These are phyloP conservation scores for Didymella sp. DNA, from an alignment of 2,329 filamentous ascomycete species.

Conservation along the genomic window DNA sequence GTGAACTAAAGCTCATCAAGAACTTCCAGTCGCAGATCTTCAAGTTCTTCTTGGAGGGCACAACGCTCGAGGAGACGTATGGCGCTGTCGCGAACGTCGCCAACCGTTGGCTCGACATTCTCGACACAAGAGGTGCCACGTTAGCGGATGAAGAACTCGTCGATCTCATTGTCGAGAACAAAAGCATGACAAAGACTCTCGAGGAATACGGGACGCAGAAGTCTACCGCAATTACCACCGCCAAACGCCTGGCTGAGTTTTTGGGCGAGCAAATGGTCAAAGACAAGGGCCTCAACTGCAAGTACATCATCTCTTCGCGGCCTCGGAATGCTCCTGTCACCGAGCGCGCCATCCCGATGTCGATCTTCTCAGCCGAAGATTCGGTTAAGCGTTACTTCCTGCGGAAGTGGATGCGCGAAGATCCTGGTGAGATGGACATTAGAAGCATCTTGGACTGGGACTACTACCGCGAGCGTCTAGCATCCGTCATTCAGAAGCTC, in stretches of 20 bases:
- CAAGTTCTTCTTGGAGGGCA: conserved; percentile 96
- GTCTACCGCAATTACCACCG: conserved; percentile 98
- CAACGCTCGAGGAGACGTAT: conserved; percentile 88
- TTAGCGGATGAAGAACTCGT: conserved; percentile 96
- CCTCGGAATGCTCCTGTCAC: conserved; percentile 92
- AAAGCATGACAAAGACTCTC: conserved; percentile 95
- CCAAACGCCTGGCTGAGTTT: conserved; percentile 92
- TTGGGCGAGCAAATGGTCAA: conserved; percentile 98
- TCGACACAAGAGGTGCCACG: conserved; percentile 86
- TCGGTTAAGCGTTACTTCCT: conserved; percentile 87
- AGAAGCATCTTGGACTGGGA: conserved; percentile 92
- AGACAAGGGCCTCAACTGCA: conserved; percentile 98
- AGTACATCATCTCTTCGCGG: conserved; percentile 93
- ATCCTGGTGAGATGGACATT: conserved; percentile 88
- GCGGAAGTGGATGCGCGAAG: conserved; percentile 94
- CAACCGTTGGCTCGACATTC: conserved; percentile 94
- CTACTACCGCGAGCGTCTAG: conserved; percentile 94
- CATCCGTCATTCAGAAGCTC: conserved; percentile 97
- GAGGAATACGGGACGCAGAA: conserved; percentile 97
- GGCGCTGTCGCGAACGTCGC: conserved; percentile 90
- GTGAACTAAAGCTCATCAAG: conserved; percentile 98
- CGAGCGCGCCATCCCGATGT: conserved; percentile 90
- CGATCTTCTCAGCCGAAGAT: conserved; percentile 95
- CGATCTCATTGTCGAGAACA: conserved; percentile 99
- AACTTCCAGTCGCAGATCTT: conserved; percentile 99